Evolutionary conservation across 1,284 basidiomycete genomes (phyloP), one percentile per base, ranked within the genome.

Genomic region (Trichosporon asahii): DNA sequence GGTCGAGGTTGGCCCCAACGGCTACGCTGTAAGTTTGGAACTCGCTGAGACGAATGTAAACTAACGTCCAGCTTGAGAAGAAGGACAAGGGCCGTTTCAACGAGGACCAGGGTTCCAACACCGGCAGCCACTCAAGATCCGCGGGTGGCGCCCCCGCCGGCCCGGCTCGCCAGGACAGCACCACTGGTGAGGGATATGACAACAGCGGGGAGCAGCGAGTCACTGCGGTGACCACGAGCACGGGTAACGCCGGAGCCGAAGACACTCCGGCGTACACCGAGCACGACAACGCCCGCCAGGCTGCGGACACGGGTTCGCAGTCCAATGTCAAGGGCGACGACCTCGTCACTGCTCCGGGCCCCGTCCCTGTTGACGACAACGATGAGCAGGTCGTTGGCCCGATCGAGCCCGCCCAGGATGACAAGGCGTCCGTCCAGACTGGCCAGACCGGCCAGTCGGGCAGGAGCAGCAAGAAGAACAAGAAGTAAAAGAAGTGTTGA

Each of bases 11-110:
- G 89, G 88, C 23, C 83, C 86, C 68, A 89, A 90, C 79, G 93
- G 91, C 65, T 93, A 91, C 80, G 84, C 88, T 73, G 91, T 94
- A 77, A 84, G 90, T 86, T 7, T 6, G n/a, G 11, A 2, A 9
- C 46, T 11, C 12, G 23, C n/a, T n/a, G n/a, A n/a, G n/a, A n/a
- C n/a, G n/a, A n/a, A n/a, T 12, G 35, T 40, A 25, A 60, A 18
- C 55, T 61, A 21, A 64, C 49, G 11, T 37, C 2, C 72, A 82
- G 82, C 73, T 83, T 60, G 81, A 82, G 66, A 83, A 83, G 77
- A 81, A 82, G 76, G 76, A 75, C 29, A 73, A 76, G 71, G 76
- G 77, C 25, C 71, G 74, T 66, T 74, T 77, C 60, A 21, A 66
- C 65, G 65, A 66, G 31, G 49, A 49, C n/a, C 63, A 64, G 35